Evolutionary conservation across 768 basidiomycete genomes (phyloP).

Genomic region (Punctularia strigosozonata): DNA sequence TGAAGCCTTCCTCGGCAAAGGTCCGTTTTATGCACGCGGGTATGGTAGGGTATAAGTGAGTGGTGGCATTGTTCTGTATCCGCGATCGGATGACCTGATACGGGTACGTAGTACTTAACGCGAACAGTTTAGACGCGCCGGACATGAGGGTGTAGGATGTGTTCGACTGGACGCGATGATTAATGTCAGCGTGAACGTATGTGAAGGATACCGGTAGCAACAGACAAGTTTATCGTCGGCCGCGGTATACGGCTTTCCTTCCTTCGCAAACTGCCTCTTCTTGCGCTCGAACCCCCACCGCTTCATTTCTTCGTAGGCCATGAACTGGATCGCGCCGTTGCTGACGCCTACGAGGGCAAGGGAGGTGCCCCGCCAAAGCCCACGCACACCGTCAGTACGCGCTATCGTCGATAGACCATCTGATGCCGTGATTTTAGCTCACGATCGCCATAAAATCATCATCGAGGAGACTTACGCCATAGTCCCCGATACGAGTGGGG

Average conservation of each 20-base stretch:
- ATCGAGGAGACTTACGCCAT: conserved; percentile 40
- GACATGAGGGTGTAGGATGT: conserved; percentile 87
- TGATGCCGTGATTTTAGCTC: conserved; percentile 13
- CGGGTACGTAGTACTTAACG: conserved; percentile 82
- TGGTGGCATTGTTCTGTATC: conserved; percentile 63
- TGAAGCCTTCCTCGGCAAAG: conserved; percentile 67
- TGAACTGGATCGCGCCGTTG: conserved; percentile 93
- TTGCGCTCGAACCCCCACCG: conserved; percentile 77
- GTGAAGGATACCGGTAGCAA: conserved; percentile 5
- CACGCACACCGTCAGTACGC: conserved; percentile 59
- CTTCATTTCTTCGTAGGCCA: conserved; percentile 95
- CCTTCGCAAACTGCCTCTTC: conserved; percentile 42
- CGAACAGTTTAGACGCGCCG: conserved; percentile 77
- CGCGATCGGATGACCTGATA: conserved; percentile 95
- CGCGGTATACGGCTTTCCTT: conserved; percentile 53
- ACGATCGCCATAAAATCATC: neutral
- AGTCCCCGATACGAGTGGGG: conserved; percentile 70
- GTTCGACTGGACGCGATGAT: conserved; percentile 57
- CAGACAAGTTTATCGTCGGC: conserved; percentile 82
- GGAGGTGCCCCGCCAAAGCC: conserved; percentile 79
- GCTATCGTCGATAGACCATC: conserved; percentile 69
- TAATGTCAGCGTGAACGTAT: conserved; percentile 2
- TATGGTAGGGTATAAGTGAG: conserved; percentile 71
- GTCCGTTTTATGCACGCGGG: conserved; percentile 70
- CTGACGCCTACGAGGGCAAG: conserved; percentile 87